Percentiles rank a stretch among this genome's conserved stretches.
These are phyloP conservation scores for Albophoma yamanashiensis DNA, from an alignment of 2,329 filamentous ascomycete genomes.

Conservation along the genomic window DNA sequence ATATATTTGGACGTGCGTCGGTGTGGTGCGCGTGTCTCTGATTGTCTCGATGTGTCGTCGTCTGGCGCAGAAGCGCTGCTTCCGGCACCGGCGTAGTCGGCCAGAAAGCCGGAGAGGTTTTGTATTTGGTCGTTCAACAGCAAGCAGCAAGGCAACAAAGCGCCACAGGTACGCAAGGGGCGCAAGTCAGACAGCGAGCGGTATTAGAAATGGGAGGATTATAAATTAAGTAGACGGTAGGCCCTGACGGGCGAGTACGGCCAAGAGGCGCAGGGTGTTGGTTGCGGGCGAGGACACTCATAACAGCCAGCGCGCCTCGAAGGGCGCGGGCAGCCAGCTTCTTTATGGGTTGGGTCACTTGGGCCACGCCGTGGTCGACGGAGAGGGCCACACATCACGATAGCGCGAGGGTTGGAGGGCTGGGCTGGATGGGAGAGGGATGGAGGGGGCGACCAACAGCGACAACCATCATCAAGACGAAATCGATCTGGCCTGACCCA, in stretches of 20 bases:
- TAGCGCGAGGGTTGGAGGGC: not conserved
- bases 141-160: too few species aligned
- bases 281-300: not conserved
- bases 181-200: not conserved
- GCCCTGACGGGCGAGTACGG: not conserved
- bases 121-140: not conserved
- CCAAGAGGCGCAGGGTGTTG: not conserved
- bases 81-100: not conserved
- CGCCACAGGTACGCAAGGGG: not conserved
- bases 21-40: not conserved
- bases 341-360: slow-evolving; percentile 7
- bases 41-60: not conserved
- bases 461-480: not conserved
- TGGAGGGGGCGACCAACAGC: too few species aligned
- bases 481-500: not conserved
- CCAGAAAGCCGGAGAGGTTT: not conserved
- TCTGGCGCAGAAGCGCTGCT: not conserved
- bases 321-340: slow-evolving; percentile 3
- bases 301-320: not conserved
- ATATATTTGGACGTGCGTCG: not conserved
- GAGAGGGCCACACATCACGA: slow-evolving; percentile 1
- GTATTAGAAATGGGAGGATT: not conserved
- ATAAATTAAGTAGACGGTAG: not conserved
- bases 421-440: too few species aligned
- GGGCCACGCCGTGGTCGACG: slow-evolving; percentile 7